phyloP scores from a whole-genome alignment of 495 filamentous ascomycete genomes.

The Lepraria neglecta region DNA sequence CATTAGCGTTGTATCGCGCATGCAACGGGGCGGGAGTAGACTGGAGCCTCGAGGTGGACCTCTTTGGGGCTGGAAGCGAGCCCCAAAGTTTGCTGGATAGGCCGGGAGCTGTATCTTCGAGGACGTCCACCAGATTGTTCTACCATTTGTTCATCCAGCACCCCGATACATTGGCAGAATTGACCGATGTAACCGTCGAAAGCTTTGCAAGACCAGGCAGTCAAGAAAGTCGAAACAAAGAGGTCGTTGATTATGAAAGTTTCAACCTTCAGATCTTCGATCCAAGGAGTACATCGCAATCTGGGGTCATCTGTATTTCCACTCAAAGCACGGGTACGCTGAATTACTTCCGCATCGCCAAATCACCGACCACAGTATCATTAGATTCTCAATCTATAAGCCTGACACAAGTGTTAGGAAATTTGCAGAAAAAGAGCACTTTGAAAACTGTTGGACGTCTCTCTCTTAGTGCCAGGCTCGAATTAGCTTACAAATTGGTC shows the following conservation, averaged over 20 bases:
- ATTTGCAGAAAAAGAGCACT: constrained; percentile 1
- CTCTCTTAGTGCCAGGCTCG: constrained; percentile 4
- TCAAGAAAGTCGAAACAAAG: not conserved
- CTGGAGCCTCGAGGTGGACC: constrained; percentile 17
- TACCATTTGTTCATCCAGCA: constrained; percentile 14
- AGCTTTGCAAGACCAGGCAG: constrained; percentile 6
- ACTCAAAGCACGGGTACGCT: not conserved
- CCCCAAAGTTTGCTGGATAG: not conserved
- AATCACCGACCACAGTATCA: constrained; percentile 1
- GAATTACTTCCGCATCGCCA: constrained; percentile 12
- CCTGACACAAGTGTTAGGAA: constrained; percentile 5
- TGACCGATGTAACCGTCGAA: constrained; percentile 14
- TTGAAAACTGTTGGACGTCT: not conserved
- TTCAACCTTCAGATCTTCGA: constrained; percentile 5
- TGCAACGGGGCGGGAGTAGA: constrained; percentile 3
- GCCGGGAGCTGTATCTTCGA: not conserved
- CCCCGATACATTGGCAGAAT: not conserved
- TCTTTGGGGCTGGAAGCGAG: not conserved
- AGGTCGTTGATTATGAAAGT: not conserved
- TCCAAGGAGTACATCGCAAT: constrained; percentile 1
- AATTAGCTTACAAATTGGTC: constrained; percentile 21
- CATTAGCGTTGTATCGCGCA: constrained; percentile 9
- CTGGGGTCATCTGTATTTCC: constrained; percentile 1
- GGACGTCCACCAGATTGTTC: not conserved
- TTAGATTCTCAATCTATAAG: constrained; percentile 12